Percentiles rank a stretch among this genome's conserved stretches.
Conservation (phyloP, 805 yeast genomes). For the Monosporozyma aquatica region DNA sequence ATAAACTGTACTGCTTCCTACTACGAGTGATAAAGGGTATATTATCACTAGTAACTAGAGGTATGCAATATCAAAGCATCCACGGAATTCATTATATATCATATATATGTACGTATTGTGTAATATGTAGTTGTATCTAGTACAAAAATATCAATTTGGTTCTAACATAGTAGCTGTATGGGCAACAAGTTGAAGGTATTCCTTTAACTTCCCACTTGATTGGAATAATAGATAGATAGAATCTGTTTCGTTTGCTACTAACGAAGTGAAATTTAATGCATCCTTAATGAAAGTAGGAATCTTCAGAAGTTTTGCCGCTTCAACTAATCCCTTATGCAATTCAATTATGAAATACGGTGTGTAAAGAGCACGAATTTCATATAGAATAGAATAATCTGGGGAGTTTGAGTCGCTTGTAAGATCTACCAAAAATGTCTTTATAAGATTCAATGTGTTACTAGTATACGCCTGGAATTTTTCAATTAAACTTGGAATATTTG, state of each 20-base stretch:
- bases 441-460: constrained; percentile 18
- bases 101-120: neutral
- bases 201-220: constrained; percentile 45
- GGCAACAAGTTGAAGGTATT: constrained; percentile 45
- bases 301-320: constrained; percentile 31
- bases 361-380: constrained; percentile 55
- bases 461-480: constrained; percentile 26
- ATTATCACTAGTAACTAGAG: no score
- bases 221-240: constrained; percentile 55
- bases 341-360: constrained; percentile 67
- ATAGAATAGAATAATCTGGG: constrained; percentile 35
- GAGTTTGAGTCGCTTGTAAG: constrained; percentile 20
- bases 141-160: neutral
- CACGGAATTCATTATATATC: no score
- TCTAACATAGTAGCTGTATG: constrained; percentile 39
- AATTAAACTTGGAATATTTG: constrained; percentile 28
- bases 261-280: constrained; percentile 51
- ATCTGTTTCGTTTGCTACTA: constrained; percentile 59
- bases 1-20: no score
- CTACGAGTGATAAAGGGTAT: no score
- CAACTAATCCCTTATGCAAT: constrained; percentile 46
- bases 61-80: no score
- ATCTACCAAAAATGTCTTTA: constrained; percentile 27
- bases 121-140: neutral
- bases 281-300: constrained; percentile 40